Conservation (phyloP, 2,329 filamentous ascomycete genomes). For the Verticillium klebahnii region DNA sequence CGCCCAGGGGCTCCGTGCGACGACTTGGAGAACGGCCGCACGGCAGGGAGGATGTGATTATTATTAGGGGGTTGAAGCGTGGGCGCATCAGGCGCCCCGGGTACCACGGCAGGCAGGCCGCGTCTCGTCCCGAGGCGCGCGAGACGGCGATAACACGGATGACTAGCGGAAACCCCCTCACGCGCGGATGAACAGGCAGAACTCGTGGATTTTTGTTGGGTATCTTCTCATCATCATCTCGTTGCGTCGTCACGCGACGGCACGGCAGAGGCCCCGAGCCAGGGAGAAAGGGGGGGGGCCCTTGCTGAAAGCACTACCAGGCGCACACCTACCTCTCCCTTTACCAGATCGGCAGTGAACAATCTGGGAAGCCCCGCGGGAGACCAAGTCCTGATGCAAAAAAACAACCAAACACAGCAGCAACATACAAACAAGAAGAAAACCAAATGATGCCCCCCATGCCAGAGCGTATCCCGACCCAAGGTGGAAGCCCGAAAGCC, state of each 20-base stretch:
- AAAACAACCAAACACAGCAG: background rate
- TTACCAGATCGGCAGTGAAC: background rate
- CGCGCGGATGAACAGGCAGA: background rate
- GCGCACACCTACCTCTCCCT: background rate
- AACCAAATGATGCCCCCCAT: too few relatives aligned
- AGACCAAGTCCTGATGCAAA: background rate
- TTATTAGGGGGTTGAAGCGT: too few relatives aligned
- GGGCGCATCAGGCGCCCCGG: too few relatives aligned
- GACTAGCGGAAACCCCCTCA: background rate
- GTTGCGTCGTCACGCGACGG: background rate
- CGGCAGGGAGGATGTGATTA: too few relatives aligned
- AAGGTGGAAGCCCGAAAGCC: background rate
- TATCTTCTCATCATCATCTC: background rate
- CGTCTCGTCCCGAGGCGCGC: too few relatives aligned
- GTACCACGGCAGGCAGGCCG: too few relatives aligned
- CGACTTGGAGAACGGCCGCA: too few relatives aligned
- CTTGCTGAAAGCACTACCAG: too few relatives aligned
- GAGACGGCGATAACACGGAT: too few relatives aligned
- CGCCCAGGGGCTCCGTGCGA: too few relatives aligned
- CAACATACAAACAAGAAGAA: background rate
- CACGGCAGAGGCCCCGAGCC: background rate
- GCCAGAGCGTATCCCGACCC: too few relatives aligned
- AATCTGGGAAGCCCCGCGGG: background rate
- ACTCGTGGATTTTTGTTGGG: background rate
- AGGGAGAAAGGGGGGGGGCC: background rate